Conservation (phyloP, 169 alveolate species). For the Cystoisospora suis region DNA sequence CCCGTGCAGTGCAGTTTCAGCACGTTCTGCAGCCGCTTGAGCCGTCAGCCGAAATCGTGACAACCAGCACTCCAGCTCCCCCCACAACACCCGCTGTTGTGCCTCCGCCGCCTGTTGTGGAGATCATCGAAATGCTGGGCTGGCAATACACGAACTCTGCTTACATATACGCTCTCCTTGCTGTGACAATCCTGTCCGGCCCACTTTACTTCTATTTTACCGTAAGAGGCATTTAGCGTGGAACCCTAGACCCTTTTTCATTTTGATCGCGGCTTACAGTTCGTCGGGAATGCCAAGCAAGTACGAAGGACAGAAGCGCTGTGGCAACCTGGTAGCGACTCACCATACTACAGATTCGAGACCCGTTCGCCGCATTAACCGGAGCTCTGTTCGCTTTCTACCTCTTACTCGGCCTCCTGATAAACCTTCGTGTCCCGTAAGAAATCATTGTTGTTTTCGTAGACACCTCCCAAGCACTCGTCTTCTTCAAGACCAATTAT, state of each 20-base stretch:
- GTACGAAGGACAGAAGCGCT: not conserved
- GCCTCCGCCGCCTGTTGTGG: not conserved
- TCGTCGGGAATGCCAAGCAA: conserved; percentile 8
- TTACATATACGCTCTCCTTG: not conserved
- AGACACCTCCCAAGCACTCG: not conserved
- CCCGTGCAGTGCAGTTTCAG: not conserved
- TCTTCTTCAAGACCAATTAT: not conserved
- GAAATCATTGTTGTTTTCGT: not conserved
- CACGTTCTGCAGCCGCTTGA: not conserved
- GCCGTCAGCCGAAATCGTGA: not conserved
- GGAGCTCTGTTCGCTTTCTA: not conserved
- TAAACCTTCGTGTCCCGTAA: conserved; percentile 3
- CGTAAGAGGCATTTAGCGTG: too few relatives aligned
- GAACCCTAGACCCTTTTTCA: too few relatives aligned
- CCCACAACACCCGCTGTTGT: not conserved
- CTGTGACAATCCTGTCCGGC: not conserved
- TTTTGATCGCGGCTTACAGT: too few relatives aligned
- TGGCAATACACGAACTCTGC: not conserved
- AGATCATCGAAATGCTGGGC: not conserved
- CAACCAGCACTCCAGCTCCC: conserved; percentile 13
- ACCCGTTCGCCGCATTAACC: not conserved
- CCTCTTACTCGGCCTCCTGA: not conserved
- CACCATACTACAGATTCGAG: not conserved
- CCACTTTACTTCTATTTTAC: not conserved
- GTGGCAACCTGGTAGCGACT: not conserved